Base-by-base conservation (phyloP, 2,329 filamentous ascomycete genomes). In the Botryosphaeria dothidea region DNA sequence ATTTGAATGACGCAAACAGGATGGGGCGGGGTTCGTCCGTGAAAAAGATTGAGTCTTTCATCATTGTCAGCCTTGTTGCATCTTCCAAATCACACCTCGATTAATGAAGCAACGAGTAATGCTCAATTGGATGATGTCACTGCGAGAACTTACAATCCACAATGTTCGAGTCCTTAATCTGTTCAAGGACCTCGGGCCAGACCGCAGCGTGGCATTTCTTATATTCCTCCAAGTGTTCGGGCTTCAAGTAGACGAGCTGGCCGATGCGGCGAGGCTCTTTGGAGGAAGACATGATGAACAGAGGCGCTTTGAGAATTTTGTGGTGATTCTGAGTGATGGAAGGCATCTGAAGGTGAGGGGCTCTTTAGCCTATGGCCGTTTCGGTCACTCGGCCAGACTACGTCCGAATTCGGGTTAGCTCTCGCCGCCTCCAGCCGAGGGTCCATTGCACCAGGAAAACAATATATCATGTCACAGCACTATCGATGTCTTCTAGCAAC, bases 1-100 rank as follows among this genome's bases (percentile, higher is more conserved):
- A 94, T 75, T 92, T 93, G 82, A 93, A 92, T 25, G 82, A 87
- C 0, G 90, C 89, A 73, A 93, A 93, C 1, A 94, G 82, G 46
- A 88, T 88, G 19, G 61, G 61, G 62, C 85, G 79, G 0, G 84
- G 84, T 4, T 75, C 78, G 13, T 87, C 82, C 72, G 92, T 88
- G 70, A 91, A 86, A 78, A 86, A 92, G 74, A 93, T 85, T 68
- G 87, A 91, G 71, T 93, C 90, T 90, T 13, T 15, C 71, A 19
- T 11, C 11, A 34, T 62, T n/a, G 43, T 48, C n/a, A 43, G 19
- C 41, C 31, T 34, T 4, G 3, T 34, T 34, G 2, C n/a, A n/a
- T n/a, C n/a, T n/a, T n/a, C n/a, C n/a, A n/a, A n/a, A n/a, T n/a
- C n/a, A n/a, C n/a, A n/a, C n/a, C n/a, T n/a, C n/a, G n/a, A n/a